These are phyloP conservation scores for Metschnikowia cerradonensis DNA, from an alignment of 805 yeast genomes.

Conservation along the genomic window DNA sequence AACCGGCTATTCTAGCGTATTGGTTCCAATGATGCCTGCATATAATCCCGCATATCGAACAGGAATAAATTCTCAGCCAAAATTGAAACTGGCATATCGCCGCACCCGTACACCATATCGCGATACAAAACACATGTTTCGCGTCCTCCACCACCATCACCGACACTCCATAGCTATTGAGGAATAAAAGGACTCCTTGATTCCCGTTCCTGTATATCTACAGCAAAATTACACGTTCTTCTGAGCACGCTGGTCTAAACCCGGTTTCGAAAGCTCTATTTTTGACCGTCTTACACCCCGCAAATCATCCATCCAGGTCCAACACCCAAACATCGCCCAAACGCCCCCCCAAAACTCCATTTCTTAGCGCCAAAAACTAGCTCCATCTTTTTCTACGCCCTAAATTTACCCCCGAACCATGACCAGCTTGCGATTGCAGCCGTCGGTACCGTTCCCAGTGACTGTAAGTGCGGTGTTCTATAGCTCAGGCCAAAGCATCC, in stretches of 20 bases:
- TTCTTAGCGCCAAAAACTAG: not conserved
- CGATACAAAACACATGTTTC: conserved; percentile 4
- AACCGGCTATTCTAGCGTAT: no score
- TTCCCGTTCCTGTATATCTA: no score
- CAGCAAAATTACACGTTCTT: no score
- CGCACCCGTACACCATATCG: conserved; percentile 2
- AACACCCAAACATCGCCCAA: not conserved
- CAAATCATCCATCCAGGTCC: not conserved
- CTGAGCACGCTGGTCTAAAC: no score
- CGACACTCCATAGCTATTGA: not conserved
- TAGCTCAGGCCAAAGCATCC: conserved; percentile 42
- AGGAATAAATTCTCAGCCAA: not conserved
- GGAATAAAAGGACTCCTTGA: no score
- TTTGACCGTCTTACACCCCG: not conserved
- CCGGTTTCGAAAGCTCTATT: not conserved
- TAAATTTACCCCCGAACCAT: conserved; percentile 2
- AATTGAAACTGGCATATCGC: not conserved
- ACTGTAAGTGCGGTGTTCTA: conserved; percentile 51
- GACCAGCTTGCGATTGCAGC: conserved; percentile 56
- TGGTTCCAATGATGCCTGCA: not conserved
- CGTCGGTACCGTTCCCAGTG: conserved; percentile 64
- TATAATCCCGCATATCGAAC: not conserved
- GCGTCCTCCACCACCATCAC: not conserved
- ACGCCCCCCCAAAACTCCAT: not conserved
- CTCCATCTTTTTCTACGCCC: no score